Evolutionary conservation across 2,329 filamentous ascomycete genomes (phyloP).

Genomic region (Fusarium sp.): DNA sequence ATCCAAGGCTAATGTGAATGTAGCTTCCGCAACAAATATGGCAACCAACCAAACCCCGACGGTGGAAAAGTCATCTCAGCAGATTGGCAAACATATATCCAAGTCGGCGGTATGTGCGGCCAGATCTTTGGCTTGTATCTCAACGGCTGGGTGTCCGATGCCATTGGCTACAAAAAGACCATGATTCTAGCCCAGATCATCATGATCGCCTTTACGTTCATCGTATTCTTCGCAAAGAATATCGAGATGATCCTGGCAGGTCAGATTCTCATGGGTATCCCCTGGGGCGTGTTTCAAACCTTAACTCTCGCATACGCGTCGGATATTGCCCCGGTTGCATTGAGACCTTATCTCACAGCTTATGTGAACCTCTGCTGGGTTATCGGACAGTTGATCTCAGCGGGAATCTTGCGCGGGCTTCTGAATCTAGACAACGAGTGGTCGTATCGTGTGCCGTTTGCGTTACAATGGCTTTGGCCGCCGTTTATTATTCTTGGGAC

Average conservation of each 20-base stretch:
- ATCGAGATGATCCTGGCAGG: constrained; percentile 65
- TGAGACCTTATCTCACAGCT: constrained; percentile 62
- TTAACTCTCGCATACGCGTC: constrained; percentile 71
- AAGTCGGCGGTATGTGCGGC: constrained; percentile 61
- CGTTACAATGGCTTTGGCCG: constrained; percentile 62
- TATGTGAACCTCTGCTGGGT: constrained; percentile 64
- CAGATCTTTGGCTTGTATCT: constrained; percentile 72
- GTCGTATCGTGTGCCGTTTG: constrained; percentile 62
- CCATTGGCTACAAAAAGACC: constrained; percentile 69
- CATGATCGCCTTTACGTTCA: constrained; percentile 66
- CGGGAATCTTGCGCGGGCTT: constrained; percentile 58
- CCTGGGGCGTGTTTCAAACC: constrained; percentile 65
- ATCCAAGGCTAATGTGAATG: background rate
- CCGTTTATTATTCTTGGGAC: constrained; percentile 57
- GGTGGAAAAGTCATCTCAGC: constrained; percentile 41
- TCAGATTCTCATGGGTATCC: constrained; percentile 68
- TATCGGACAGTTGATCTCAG: constrained; percentile 60
- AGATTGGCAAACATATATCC: constrained; percentile 52
- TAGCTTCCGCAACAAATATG: constrained; percentile 63
- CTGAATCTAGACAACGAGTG: constrained; percentile 54
- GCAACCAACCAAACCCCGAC: constrained; percentile 44
- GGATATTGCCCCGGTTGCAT: constrained; percentile 72
- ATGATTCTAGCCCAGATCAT: constrained; percentile 65
- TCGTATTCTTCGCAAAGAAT: constrained; percentile 70
- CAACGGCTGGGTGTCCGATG: constrained; percentile 71